Percentiles rank a stretch among this genome's conserved stretches.
These are phyloP conservation scores for Piper betle DNA, from an alignment of 164 flowering plant genomes.

Conservation along the genomic window DNA sequence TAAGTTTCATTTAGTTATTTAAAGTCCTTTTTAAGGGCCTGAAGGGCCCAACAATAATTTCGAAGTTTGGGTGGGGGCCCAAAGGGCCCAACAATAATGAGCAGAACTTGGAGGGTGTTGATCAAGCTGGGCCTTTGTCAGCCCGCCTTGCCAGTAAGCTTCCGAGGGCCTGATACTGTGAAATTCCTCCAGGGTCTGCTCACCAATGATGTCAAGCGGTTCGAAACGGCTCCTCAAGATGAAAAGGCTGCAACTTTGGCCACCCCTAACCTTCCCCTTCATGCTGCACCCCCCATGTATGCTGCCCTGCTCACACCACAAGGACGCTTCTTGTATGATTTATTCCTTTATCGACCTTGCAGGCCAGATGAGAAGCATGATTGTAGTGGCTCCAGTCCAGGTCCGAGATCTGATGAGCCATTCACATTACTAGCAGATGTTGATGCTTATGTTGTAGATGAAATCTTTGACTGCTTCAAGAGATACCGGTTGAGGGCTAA, in stretches of 20 bases:
- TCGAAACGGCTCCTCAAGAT: conserved; percentile 21
- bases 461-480: conserved; percentile 48
- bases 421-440: conserved; percentile 56
- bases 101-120: conserved; percentile 10
- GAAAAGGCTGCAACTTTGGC: conserved; percentile 24
- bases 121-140: conserved; percentile 31
- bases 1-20: too few relatives aligned
- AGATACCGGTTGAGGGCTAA: conserved; percentile 85
- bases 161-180: conserved; percentile 72
- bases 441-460: conserved; percentile 58
- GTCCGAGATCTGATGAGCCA: conserved; percentile 26
- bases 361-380: conserved; percentile 47
- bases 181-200: conserved; percentile 79
- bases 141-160: conserved; percentile 58
- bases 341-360: conserved; percentile 55
- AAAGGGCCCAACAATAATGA: too few relatives aligned
- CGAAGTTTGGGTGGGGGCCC: too few relatives aligned
- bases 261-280: conserved; percentile 43
- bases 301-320: conserved; percentile 84
- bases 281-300: conserved; percentile 42
- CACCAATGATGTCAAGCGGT: conserved; percentile 64
- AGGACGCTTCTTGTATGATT: conserved; percentile 79
- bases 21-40: too few relatives aligned
- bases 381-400: conserved; percentile 57
- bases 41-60: too few relatives aligned